phyloP scores from a whole-genome alignment of 2,329 filamentous ascomycete genomes.

The Talaromyces funiculosus region DNA sequence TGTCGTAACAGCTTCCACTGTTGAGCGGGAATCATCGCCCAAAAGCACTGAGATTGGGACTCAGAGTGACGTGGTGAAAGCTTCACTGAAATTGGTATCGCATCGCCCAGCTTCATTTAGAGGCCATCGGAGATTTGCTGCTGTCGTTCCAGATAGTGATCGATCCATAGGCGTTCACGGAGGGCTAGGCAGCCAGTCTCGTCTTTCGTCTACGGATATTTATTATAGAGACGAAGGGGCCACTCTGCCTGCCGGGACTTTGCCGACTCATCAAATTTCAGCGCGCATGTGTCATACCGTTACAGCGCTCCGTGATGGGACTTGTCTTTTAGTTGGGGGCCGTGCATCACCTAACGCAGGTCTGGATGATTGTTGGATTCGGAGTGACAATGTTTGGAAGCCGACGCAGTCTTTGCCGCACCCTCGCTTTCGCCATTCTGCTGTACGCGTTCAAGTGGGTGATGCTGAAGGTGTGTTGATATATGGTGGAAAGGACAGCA shows the following conservation, averaged over 20 bases:
- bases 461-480: conserved; percentile 47
- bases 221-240: conserved; percentile 44
- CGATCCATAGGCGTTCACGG: conserved; percentile 35
- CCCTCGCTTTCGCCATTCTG: conserved; percentile 71
- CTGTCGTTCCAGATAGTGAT: conserved; percentile 40
- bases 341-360: conserved; percentile 67
- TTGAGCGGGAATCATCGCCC: background rate
- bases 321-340: conserved; percentile 67
- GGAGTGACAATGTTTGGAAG: conserved; percentile 59
- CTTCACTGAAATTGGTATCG: background rate
- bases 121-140: conserved; percentile 57
- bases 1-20: conserved; percentile 59
- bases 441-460: conserved; percentile 42
- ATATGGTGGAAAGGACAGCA: conserved; percentile 56
- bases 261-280: conserved; percentile 34
- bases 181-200: conserved; percentile 41
- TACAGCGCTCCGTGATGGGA: conserved; percentile 55
- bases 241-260: conserved; percentile 42
- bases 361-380: conserved; percentile 70
- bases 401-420: conserved; percentile 59
- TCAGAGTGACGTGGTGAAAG: background rate
- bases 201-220: conserved; percentile 44
- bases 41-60: background rate
- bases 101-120: conserved; percentile 29
- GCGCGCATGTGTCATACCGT: conserved; percentile 69